Base-by-base conservation (phyloP, 176 grass and related monocot species). In the Zizania latifolia region DNA sequence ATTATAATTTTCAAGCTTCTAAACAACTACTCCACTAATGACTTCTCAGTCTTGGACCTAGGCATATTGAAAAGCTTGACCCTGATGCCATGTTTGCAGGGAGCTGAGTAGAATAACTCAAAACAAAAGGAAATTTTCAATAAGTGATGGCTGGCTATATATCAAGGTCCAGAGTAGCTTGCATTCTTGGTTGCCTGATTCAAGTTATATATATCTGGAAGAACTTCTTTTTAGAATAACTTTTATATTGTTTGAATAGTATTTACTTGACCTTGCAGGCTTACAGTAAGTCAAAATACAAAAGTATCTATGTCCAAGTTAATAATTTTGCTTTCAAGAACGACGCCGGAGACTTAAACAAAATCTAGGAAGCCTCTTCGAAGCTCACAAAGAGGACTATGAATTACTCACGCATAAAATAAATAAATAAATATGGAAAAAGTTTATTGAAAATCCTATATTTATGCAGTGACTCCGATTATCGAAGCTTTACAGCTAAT, bases 181-280 rank as follows among this genome's bases (percentile, higher is more conserved):
- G 39, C 26, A 22, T 24, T 33, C 7, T 23, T 48, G 41, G 33
- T 2, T 5, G 6, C 21, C 28, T 38, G 17, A 16, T 62, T 39
- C 41, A 71, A 81, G 15, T n/a, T 50, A 28, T 50, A 72, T 50
- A 28, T 50, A 72, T 51, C 56, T 62, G 29, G 68, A 36, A 36
- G 14, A 35, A 34, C 1, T 0, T 45, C 2, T 81, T 24, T 55
- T 19, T 53, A 10, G 48, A 53, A 1, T 8, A n/a, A 30, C 21
- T 29, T 50, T 51, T 72, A 9, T 32, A 26, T 5, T 2, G 41
- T 72, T 72, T 63, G 78, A 71, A 72, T 31, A 22, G 31, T 58
- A 57, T 58, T 79, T 58, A 36, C 6, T 2, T 58, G 11, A 41
- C 62, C 21, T 64, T 50, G 28, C 4, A 66, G 19, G n/a, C n/a